Percentiles rank a stretch among this genome's conserved stretches.
Conservation (phyloP, 108 stramenopile genomes). For the Epithemia pelagica region DNA sequence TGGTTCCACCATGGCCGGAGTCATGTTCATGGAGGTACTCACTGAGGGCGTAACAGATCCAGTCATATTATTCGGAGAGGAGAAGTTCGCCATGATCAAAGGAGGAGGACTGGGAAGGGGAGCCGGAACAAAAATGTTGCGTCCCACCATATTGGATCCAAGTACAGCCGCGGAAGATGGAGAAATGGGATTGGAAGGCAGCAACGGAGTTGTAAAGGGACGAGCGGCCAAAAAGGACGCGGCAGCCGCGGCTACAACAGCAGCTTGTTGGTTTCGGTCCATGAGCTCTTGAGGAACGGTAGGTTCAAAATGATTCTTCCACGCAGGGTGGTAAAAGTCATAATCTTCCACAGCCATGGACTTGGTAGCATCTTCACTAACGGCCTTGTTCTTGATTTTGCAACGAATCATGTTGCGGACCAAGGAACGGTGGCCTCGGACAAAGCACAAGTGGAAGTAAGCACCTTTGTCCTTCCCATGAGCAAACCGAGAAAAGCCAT, state of each 20-base stretch:
- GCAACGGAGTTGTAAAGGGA: not conserved
- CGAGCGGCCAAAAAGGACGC: not conserved
- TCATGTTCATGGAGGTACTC: not conserved
- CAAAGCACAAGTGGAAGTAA: conserved; percentile 27
- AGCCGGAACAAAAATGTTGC: not conserved
- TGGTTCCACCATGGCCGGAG: not conserved
- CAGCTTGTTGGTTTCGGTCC: no score
- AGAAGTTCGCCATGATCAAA: not conserved
- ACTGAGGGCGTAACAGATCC: not conserved
- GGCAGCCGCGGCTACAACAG: no score
- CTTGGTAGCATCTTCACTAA: conserved; percentile 20
- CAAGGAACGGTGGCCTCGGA: conserved; percentile 12
- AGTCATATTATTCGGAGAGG: not conserved
- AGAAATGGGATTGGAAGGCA: not conserved
- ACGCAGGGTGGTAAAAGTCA: conserved; percentile 36
- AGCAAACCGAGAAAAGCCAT: conserved; percentile 34
- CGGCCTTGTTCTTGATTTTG: conserved; percentile 70
- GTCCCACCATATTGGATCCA: not conserved
- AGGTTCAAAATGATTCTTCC: not conserved
- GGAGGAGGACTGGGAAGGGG: not conserved
- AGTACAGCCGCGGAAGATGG: no score
- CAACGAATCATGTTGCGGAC: conserved; percentile 31
- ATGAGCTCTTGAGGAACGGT: not conserved
- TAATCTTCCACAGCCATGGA: conserved; percentile 43
- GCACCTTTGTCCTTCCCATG: conserved; percentile 15